A percentile compares a stretch with the other conserved stretches of the same genome.
phyloP scores from a whole-genome alignment of 352 stramenopile genomes.

The Aphanomyces cochlioides region DNA sequence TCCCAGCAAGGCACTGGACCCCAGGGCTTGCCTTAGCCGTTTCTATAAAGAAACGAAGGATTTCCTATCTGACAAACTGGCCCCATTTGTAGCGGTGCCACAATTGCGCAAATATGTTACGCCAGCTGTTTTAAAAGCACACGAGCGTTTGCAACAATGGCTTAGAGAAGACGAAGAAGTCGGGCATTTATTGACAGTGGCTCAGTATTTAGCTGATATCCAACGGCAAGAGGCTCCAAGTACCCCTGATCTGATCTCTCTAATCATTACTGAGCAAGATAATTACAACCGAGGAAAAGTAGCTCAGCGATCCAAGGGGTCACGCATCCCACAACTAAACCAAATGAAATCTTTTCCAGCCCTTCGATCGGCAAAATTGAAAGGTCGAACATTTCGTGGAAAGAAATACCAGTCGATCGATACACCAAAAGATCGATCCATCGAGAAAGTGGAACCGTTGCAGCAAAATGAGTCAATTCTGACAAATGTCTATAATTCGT shows the following conservation, averaged over 20 bases:
- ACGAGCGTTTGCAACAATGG: background rate
- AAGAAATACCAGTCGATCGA: slow-evolving; percentile 3
- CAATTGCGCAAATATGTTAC: background rate
- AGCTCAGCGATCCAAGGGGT: no score
- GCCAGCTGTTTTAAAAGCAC: background rate
- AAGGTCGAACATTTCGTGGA: background rate
- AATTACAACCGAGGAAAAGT: background rate
- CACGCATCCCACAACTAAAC: no score
- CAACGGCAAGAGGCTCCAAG: background rate
- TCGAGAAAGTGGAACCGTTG: background rate
- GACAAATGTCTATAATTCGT: background rate
- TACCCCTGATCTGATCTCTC: background rate
- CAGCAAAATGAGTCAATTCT: background rate
- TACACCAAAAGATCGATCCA: background rate
- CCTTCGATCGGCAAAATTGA: background rate
- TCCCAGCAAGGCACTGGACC: background rate
- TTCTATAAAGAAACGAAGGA: slow-evolving; percentile 8
- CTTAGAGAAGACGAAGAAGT: background rate
- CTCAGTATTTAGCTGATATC: background rate
- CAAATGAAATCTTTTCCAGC: background rate
- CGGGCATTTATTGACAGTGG: background rate
- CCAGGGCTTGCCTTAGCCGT: background rate
- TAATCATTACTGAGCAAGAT: background rate
- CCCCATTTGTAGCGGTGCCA: background rate
- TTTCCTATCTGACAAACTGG: slow-evolving; percentile 3